phyloP scores from a whole-genome alignment of 129 eudicot genomes.

The Helianthus tuberosus region DNA sequence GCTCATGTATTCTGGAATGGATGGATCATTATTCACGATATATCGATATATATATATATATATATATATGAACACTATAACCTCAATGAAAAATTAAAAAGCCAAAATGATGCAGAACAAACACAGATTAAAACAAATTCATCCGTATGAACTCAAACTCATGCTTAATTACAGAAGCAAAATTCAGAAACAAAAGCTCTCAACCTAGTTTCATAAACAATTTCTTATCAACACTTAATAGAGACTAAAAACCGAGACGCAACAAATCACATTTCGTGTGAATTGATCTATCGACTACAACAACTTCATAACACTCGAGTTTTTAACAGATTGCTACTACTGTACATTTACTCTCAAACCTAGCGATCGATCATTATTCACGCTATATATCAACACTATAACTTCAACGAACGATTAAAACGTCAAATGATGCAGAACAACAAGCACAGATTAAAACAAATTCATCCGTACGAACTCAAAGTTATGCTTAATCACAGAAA shows the following conservation, averaged over 20 bases:
- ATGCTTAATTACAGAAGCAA: slow-evolving; percentile 5
- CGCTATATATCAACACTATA: slow-evolving; percentile 15
- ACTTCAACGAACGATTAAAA: slow-evolving; percentile 10
- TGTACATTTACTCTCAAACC: too few species aligned
- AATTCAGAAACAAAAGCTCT: background rate
- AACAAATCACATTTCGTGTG: background rate
- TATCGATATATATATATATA: background rate
- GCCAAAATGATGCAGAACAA: slow-evolving; percentile 10
- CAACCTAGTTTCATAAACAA: too few species aligned
- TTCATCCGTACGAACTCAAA: slow-evolving; percentile 7
- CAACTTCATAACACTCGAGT: background rate
- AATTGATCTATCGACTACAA: slow-evolving; percentile 3
- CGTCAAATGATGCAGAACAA: slow-evolving; percentile 1
- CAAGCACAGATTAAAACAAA: background rate
- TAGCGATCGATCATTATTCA: background rate
- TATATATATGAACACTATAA: slow-evolving; percentile 15
- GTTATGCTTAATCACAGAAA: slow-evolving; percentile 7
- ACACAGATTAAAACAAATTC: slow-evolving; percentile 10
- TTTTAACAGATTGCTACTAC: background rate
- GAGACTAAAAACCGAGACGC: background rate
- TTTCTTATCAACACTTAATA: background rate
- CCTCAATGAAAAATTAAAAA: slow-evolving; percentile 5
- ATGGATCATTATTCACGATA: background rate
- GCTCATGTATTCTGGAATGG: background rate
- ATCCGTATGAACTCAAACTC: slow-evolving; percentile 1